Evolutionary conservation across 495 filamentous ascomycete genomes (phyloP).

Genomic region (Neurospora sp.): DNA sequence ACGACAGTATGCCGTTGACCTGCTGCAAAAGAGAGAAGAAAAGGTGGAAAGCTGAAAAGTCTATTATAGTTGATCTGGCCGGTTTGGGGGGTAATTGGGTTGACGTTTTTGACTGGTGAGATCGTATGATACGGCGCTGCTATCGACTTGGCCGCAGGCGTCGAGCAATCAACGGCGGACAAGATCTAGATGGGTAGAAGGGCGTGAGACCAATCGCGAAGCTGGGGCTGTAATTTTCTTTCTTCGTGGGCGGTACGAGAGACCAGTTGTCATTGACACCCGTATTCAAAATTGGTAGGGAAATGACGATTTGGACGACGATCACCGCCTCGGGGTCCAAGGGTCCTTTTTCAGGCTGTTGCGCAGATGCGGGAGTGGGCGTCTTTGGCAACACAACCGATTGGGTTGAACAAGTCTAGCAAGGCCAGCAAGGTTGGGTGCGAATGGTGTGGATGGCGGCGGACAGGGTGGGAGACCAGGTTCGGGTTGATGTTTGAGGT

Average conservation of each 20-base stretch:
- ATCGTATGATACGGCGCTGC: background rate
- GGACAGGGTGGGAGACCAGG: background rate
- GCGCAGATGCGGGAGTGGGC: background rate
- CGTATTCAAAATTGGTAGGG: slow-evolving; percentile 8
- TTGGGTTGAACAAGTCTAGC: background rate
- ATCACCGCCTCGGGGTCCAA: slow-evolving; percentile 10
- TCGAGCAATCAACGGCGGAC: background rate
- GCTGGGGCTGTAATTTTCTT: slow-evolving; percentile 6
- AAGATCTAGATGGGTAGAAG: background rate
- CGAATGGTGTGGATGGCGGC: background rate
- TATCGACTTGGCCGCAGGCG: background rate
- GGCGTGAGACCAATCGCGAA: slow-evolving; percentile 13
- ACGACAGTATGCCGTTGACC: slow-evolving; percentile 29
- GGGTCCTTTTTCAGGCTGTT: background rate
- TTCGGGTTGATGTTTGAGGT: background rate
- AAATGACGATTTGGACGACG: slow-evolving; percentile 11
- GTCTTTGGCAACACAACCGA: background rate
- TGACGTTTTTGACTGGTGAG: background rate
- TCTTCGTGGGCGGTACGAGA: slow-evolving; percentile 5
- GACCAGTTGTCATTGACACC: slow-evolving; percentile 14
- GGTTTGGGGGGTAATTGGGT: background rate
- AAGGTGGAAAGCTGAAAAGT: background rate
- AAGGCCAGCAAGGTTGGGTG: background rate
- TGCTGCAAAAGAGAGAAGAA: slow-evolving; percentile 9
- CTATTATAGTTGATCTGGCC: background rate